Evolutionary conservation across 352 stramenopile species (phyloP), one percentile per base, ranked within the genome.

Genomic region (Thalassiosira livingstoniorum): DNA sequence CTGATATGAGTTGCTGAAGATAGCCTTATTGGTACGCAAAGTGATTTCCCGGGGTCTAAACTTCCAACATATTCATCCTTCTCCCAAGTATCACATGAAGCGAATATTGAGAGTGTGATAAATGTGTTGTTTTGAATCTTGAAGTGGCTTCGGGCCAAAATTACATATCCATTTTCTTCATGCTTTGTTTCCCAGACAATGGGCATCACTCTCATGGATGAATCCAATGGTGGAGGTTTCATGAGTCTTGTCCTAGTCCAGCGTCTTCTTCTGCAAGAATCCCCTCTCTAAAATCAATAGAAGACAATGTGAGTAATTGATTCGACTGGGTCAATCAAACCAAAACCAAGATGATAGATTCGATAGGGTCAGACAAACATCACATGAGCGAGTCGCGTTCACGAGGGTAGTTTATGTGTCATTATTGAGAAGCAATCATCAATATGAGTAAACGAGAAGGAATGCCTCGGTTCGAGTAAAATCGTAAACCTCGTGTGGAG

Each of bases 211-310:
- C 68, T 63, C 21, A 27, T 18, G 10, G 78, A 25, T 25, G 86
- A 75, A 29, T 84, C 37, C 0, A 81, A 31, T n/a, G 27, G 42
- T 62, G 72, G 66, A 23, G 76, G 83, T 70, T 84, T 84, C 0
- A 91, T 79, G 31, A 92, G 88, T 27, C 90, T 78, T 47, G 82
- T 91, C 70, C 88, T 90, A 25, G 82, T 91, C 90, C 90, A 94
- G 18, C 87, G 64, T 55, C 88, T 65, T 45, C 90, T 76, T 55
- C 90, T 68, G 47, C 86, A 94, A 5, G 55, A 72, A 63, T 92
- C 86, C 39, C 89, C 89, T 27, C 47, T 58, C 21, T n/a, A n/a
- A n/a, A n/a, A n/a, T n/a, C n/a, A n/a, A n/a, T n/a, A n/a, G n/a
- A n/a, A n/a, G n/a, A n/a, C n/a, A n/a, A n/a, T n/a, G n/a, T n/a